A percentile compares a stretch with the other conserved stretches of the same genome.
These are phyloP conservation scores for Lachnellula occidentalis DNA, from an alignment of 2,329 filamentous ascomycete species.

Conservation along the genomic window DNA sequence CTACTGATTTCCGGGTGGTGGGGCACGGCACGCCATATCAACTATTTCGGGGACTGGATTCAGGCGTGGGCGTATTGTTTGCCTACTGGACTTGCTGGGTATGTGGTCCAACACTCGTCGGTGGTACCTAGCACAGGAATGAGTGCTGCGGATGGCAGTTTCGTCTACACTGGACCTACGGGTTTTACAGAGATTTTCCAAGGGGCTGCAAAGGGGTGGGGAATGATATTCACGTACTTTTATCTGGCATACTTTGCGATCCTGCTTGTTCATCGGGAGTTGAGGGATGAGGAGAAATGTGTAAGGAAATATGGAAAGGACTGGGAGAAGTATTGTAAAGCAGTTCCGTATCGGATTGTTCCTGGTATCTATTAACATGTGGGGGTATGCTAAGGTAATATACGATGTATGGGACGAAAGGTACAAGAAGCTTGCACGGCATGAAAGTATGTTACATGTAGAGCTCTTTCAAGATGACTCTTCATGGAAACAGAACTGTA, in stretches of 20 bases:
- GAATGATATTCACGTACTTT: constrained; percentile 87
- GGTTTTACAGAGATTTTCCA: constrained; percentile 63
- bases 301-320: constrained; percentile 85
- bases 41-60: constrained; percentile 93
- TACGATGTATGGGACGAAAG: neutral
- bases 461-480: too few relatives aligned
- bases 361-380: constrained; percentile 69
- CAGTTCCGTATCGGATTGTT: constrained; percentile 67
- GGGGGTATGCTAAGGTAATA: neutral
- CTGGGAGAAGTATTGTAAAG: constrained; percentile 82
- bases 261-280: constrained; percentile 78
- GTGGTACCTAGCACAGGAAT: constrained; percentile 45
- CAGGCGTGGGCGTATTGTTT: constrained; percentile 89
- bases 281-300: constrained; percentile 88
- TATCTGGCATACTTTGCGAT: constrained; percentile 90
- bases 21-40: constrained; percentile 88
- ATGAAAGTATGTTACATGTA: too few relatives aligned
- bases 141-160: constrained; percentile 44
- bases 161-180: constrained; percentile 44
- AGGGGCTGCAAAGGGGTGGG: constrained; percentile 73
- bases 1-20: constrained; percentile 88
- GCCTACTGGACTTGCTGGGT: constrained; percentile 80
- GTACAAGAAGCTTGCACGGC: neutral
- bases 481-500: too few relatives aligned
- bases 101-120: constrained; percentile 55